phyloP scores from a whole-genome alignment of 331 rosid species.

The Acacia pycnantha region DNA sequence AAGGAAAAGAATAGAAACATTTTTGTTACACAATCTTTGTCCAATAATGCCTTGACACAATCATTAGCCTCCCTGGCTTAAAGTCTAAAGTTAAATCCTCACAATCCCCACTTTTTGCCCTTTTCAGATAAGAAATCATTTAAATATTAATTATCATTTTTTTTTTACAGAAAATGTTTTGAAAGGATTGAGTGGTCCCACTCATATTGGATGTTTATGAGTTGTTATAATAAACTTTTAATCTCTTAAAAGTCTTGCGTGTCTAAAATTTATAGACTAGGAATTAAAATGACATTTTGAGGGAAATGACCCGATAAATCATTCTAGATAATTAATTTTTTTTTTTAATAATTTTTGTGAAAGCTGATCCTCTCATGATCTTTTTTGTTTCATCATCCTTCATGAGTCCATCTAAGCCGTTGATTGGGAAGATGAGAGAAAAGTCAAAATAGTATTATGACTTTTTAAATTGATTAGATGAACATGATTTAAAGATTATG shows the following conservation, averaged over 20 bases:
- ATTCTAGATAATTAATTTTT: neutral
- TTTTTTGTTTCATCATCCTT: too few relatives aligned
- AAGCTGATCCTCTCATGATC: too few relatives aligned
- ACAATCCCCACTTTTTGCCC: neutral
- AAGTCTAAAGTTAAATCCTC: constrained; percentile 1
- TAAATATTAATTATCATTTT: neutral
- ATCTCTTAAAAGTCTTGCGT: neutral
- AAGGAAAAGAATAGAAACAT: neutral
- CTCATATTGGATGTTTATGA: neutral
- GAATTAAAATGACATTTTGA: neutral
- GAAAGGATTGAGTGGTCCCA: neutral
- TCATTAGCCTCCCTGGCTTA: neutral
- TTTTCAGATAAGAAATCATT: neutral
- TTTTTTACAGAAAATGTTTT: neutral
- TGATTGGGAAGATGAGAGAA: too few relatives aligned
- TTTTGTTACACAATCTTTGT: constrained; percentile 38
- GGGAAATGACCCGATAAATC: neutral
- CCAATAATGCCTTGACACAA: neutral
- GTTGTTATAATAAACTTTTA: neutral
- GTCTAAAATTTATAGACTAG: neutral
- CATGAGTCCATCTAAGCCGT: too few relatives aligned
- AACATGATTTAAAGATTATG: too few relatives aligned
- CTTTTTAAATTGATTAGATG: too few relatives aligned
- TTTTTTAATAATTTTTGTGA: neutral
- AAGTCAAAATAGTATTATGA: too few relatives aligned